Conservation (phyloP, 2,329 filamentous ascomycete genomes). For the Fusarium torulosum region DNA sequence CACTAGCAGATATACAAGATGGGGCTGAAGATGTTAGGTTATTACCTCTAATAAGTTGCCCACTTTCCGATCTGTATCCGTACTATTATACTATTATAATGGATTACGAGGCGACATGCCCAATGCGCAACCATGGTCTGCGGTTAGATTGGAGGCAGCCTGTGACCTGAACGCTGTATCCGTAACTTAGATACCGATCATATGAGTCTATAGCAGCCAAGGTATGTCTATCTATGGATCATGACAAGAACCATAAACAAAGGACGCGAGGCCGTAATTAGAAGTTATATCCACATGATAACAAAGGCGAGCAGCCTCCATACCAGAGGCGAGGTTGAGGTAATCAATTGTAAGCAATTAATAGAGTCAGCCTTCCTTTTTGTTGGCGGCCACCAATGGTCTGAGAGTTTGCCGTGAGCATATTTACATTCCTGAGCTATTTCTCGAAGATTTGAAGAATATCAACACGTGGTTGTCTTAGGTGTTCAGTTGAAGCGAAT, state of each 20-base stretch:
- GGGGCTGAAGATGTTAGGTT: not conserved
- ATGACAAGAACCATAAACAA: not conserved
- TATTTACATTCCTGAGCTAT: not conserved
- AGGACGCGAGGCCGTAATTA: conserved; percentile 14
- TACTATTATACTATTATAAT: not conserved
- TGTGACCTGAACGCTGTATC: not conserved
- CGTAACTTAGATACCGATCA: not conserved
- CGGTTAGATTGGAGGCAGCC: not conserved
- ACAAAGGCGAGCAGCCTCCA: conserved; percentile 16
- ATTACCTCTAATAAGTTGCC: not conserved
- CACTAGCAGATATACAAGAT: conserved; percentile 11
- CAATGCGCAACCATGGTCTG: not conserved
- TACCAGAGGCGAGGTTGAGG: not conserved
- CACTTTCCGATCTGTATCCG: conserved; percentile 7
- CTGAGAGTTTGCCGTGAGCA: not conserved
- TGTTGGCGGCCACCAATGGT: not conserved
- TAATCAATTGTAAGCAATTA: conserved; percentile 8
- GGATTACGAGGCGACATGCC: conserved; percentile 8
- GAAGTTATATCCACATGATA: conserved; percentile 3
- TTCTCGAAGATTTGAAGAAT: not conserved
- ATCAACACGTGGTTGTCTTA: conserved; percentile 1
- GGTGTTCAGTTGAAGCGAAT: not conserved
- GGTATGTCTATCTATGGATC: not conserved
- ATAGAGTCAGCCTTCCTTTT: not conserved
- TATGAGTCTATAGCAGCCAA: not conserved